Evolutionary conservation across 495 filamentous ascomycete genomes (phyloP).

Genomic region (Extremus antarcticus): DNA sequence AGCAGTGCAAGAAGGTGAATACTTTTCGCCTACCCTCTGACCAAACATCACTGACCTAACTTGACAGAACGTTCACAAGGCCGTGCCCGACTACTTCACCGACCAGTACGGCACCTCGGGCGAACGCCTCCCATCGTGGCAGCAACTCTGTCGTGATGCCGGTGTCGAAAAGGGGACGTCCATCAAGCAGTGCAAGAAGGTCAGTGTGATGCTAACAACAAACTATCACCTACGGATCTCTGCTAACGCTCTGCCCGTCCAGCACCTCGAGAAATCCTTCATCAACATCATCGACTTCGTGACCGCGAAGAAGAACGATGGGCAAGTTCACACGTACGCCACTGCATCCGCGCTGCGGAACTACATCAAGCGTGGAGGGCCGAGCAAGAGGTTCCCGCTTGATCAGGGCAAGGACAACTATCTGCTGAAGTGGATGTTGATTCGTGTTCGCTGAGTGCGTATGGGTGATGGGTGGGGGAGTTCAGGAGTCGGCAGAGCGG

Average conservation of each 20-base stretch:
- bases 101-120: background rate
- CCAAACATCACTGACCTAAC: background rate
- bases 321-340: background rate
- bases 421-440: background rate
- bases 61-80: no score
- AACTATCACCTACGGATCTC: background rate
- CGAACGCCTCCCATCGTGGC: background rate
- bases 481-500: background rate
- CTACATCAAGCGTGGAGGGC: background rate
- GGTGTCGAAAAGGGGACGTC: background rate
- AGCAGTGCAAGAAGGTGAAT: constrained; percentile 10
- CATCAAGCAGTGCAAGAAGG: background rate
- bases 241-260: background rate
- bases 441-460: background rate
- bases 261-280: background rate
- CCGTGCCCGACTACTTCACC: background rate
- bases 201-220: background rate
- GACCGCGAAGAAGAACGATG: background rate
- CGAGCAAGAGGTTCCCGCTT: background rate
- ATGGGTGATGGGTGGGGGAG: background rate
- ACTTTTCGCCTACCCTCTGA: background rate
- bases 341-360: background rate
- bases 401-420: background rate
- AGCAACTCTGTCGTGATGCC: background rate
- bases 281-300: background rate